Conservation (phyloP, 2,329 filamentous ascomycete species). For the Fusarium sp. region DNA sequence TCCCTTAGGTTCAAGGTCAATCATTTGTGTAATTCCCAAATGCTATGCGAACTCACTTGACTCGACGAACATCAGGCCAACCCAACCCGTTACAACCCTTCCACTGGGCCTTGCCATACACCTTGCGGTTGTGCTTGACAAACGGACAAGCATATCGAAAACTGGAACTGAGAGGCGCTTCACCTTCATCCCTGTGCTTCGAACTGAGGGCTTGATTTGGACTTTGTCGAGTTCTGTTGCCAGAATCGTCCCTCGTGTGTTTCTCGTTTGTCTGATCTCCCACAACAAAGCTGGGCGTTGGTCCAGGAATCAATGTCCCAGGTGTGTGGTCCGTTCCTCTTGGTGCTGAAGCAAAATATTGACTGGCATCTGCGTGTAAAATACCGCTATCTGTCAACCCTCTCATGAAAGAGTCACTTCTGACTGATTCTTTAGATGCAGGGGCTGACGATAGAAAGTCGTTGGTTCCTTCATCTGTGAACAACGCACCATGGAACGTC, state of each 20-base stretch:
- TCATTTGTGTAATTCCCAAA: accelerated
- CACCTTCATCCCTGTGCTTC: not conserved
- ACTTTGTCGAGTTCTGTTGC: not conserved
- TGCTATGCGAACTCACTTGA: not conserved
- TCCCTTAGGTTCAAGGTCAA: not conserved
- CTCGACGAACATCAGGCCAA: not conserved
- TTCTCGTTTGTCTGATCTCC: not conserved
- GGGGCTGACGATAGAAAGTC: no score
- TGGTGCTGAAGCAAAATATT: no score
- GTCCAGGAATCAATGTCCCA: no score
- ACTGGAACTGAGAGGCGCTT: accelerated
- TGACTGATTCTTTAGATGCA: no score
- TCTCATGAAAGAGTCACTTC: no score
- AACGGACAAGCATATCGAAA: constrained; percentile 1
- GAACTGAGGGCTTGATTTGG: no score
- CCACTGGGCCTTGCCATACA: not conserved
- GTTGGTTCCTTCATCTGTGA: no score
- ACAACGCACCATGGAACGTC: no score
- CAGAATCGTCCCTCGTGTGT: not conserved
- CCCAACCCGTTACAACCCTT: constrained; percentile 3
- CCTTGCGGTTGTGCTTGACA: constrained; percentile 1
- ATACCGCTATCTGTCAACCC: no score
- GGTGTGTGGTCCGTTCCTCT: no score
- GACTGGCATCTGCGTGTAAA: no score
- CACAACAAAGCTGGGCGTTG: not conserved